phyloP scores from a whole-genome alignment of 2,329 filamentous ascomycete genomes.

The Curvularia sp. region DNA sequence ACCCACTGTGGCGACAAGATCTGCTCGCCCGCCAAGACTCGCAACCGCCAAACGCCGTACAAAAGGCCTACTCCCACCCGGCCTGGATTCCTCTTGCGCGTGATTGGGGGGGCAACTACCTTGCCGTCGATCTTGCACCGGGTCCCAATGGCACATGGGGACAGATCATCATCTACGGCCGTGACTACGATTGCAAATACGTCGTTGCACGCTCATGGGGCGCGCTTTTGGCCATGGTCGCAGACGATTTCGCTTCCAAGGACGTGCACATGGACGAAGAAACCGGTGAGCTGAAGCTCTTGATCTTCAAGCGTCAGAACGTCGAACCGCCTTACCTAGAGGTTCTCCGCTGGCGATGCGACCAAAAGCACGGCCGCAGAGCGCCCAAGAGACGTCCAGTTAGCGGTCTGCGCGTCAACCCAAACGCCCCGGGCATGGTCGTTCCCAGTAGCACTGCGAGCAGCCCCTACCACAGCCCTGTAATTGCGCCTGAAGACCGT shows the following conservation, averaged over 20 bases:
- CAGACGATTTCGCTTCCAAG: slow-evolving; percentile 90
- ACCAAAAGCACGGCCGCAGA: slow-evolving; percentile 86
- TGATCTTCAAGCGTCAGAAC: slow-evolving; percentile 80
- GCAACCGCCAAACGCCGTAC: slow-evolving; percentile 83
- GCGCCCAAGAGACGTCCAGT: slow-evolving; percentile 58
- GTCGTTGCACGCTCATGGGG: slow-evolving; percentile 93
- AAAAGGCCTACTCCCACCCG: slow-evolving; percentile 91
- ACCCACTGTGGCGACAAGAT: slow-evolving; percentile 81
- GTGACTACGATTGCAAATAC: slow-evolving; percentile 98
- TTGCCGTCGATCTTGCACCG: slow-evolving; percentile 90
- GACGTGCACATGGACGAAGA: slow-evolving; percentile 96
- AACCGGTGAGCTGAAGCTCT: slow-evolving; percentile 85
- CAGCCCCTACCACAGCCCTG: slow-evolving; percentile 70
- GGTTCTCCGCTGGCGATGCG: slow-evolving; percentile 91
- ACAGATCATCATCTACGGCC: slow-evolving; percentile 94
- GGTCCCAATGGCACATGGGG: slow-evolving; percentile 92
- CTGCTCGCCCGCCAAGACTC: slow-evolving; percentile 85
- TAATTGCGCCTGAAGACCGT: slow-evolving; percentile 64
- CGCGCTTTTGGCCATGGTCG: slow-evolving; percentile 81
- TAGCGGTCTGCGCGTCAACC: slow-evolving; percentile 62
- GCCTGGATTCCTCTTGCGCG: slow-evolving; percentile 95
- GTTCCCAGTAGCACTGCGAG: slow-evolving; percentile 59
- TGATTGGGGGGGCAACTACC: slow-evolving; percentile 98
- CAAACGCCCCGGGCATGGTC: slow-evolving; percentile 55
- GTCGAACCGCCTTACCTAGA: slow-evolving; percentile 94